phyloP scores from a whole-genome alignment of 2,329 filamentous ascomycete species.

The Malbranchea zuffiana region DNA sequence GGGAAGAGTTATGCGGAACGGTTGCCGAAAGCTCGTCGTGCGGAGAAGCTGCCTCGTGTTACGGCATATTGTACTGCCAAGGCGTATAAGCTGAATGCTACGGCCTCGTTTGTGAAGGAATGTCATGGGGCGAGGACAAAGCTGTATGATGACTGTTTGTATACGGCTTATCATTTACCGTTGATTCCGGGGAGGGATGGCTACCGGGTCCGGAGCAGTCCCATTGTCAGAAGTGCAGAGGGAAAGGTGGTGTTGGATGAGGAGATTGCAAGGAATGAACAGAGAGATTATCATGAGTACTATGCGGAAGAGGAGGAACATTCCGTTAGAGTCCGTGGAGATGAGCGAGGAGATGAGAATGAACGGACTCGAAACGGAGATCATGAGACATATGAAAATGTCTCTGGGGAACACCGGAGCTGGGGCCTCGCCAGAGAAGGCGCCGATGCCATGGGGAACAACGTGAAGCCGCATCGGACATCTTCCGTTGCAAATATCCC shows the following conservation, averaged over 20 bases:
- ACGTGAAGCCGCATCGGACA: neutral
- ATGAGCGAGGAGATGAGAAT: constrained; percentile 24
- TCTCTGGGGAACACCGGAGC: constrained; percentile 10
- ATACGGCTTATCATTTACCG: constrained; percentile 88
- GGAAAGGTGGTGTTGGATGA: constrained; percentile 88
- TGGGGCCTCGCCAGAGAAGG: constrained; percentile 12
- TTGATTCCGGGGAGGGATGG: constrained; percentile 76
- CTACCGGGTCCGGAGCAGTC: constrained; percentile 78
- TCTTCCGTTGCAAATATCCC: constrained; percentile 35
- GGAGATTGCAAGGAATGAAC: constrained; percentile 89
- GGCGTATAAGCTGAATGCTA: constrained; percentile 76
- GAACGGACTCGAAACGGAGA: constrained; percentile 8
- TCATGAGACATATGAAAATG: constrained; percentile 17
- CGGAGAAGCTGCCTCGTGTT: constrained; percentile 76
- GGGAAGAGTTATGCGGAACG: constrained; percentile 92
- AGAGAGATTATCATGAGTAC: constrained; percentile 77
- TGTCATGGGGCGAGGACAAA: constrained; percentile 88
- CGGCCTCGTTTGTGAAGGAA: constrained; percentile 79
- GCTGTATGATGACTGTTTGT: constrained; percentile 94
- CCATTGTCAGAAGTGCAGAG: constrained; percentile 82
- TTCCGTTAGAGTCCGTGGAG: constrained; percentile 32
- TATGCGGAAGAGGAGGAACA: constrained; percentile 56
- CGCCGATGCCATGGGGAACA: constrained; percentile 4
- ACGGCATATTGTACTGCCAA: constrained; percentile 96
- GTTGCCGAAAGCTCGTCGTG: constrained; percentile 73